phyloP scores from a whole-genome alignment of 352 stramenopile species.

The Phytophthora kernoviae region DNA sequence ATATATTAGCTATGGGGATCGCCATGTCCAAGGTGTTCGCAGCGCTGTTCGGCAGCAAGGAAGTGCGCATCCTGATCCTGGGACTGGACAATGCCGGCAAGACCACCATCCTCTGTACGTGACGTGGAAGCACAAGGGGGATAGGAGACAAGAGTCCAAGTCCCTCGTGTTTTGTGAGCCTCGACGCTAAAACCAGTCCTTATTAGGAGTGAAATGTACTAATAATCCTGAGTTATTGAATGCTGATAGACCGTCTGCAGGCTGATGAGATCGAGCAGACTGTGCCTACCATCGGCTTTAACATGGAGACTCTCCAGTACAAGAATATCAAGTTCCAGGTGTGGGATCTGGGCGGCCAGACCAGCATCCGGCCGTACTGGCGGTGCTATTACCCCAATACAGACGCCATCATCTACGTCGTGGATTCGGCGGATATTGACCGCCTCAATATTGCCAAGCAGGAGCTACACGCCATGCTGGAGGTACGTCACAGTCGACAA shows the following conservation, averaged over 20 bases:
- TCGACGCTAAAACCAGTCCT: background rate
- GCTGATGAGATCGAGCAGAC: constrained; percentile 98
- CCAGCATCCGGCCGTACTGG: constrained; percentile 99
- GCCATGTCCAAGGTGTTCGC: constrained; percentile 98
- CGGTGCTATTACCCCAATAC: constrained; percentile 99
- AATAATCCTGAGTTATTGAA: background rate
- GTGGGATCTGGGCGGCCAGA: constrained; percentile 99
- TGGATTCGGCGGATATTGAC: constrained; percentile 96
- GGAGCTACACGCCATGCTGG: constrained; percentile 98
- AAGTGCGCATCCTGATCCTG: constrained; percentile 99
- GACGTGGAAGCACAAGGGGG: background rate
- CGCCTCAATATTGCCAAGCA: constrained; percentile 97
- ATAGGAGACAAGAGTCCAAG: background rate
- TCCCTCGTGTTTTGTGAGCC: background rate
- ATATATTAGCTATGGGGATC: constrained; percentile 92
- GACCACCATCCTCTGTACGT: constrained; percentile 99
- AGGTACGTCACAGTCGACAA: constrained; percentile 48
- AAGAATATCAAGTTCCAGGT: constrained; percentile 98
- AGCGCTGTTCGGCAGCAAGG: constrained; percentile 98
- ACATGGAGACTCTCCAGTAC: constrained; percentile 93
- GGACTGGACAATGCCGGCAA: constrained; percentile 99
- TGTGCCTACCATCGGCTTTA: constrained; percentile 99
- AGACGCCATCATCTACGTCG: constrained; percentile 96
- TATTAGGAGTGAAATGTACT: background rate
- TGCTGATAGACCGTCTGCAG: constrained; percentile 69